Percentiles rank a stretch among this genome's conserved stretches.
Evolutionary conservation across 192 early-diverging fungal species (phyloP).

Genomic region (Backusella circina): DNA sequence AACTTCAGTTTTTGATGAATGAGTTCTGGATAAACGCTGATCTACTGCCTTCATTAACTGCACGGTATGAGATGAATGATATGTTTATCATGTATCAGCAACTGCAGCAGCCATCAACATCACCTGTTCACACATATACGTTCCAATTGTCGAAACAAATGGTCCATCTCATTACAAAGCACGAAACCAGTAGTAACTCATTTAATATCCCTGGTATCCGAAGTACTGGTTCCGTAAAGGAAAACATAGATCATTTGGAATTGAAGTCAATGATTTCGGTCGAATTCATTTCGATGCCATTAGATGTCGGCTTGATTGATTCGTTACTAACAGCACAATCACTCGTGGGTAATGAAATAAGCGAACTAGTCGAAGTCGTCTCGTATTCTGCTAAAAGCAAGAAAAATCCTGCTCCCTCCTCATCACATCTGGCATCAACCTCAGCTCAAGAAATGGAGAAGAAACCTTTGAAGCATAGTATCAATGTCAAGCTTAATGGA

Average conservation of each 20-base stretch:
- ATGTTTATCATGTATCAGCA: constrained; percentile 51
- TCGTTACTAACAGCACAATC: constrained; percentile 77
- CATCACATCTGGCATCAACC: background rate
- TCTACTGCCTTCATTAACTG: constrained; percentile 58
- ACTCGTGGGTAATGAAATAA: constrained; percentile 69
- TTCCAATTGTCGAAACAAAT: constrained; percentile 52
- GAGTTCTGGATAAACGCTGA: constrained; percentile 57
- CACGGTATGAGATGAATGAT: constrained; percentile 54
- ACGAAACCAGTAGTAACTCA: constrained; percentile 23
- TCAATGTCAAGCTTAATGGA: constrained; percentile 60
- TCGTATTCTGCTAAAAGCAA: constrained; percentile 22
- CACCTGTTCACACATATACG: constrained; percentile 37
- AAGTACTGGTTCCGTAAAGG: constrained; percentile 42
- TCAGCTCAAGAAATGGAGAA: background rate
- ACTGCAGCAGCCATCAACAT: constrained; percentile 23
- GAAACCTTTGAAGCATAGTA: constrained; percentile 33
- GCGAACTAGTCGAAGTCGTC: constrained; percentile 68
- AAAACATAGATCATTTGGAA: constrained; percentile 32
- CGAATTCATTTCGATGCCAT: constrained; percentile 45
- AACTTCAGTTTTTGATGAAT: constrained; percentile 58
- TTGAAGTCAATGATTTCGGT: constrained; percentile 49
- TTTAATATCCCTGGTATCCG: constrained; percentile 59
- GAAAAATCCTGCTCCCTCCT: constrained; percentile 14
- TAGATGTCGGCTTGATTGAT: constrained; percentile 70
- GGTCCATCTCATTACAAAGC: constrained; percentile 46